phyloP scores from a whole-genome alignment of 2,329 filamentous ascomycete genomes.

The Ophiostoma novo-ulmi region DNA sequence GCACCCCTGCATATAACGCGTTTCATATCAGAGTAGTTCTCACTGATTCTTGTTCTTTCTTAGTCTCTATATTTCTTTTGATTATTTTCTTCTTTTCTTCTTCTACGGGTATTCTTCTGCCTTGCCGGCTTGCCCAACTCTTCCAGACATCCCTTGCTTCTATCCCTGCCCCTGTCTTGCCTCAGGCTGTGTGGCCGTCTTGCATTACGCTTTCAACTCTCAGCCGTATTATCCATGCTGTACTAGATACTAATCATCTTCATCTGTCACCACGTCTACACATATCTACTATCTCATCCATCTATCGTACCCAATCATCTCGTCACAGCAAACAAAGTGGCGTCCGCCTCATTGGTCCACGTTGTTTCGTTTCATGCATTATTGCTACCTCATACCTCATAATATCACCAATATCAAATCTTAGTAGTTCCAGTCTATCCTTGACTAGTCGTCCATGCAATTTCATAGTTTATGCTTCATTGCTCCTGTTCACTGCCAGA shows the following conservation, averaged over 20 bases:
- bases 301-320: neutral
- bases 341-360: constrained; percentile 3
- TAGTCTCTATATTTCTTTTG: neutral
- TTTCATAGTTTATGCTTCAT: neutral
- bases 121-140: neutral
- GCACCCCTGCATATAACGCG: constrained; percentile 4
- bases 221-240: neutral
- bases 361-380: constrained; percentile 14
- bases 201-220: neutral
- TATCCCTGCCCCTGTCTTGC: neutral
- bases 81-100: neutral
- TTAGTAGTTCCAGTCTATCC: neutral
- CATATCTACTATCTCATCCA: neutral
- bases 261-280: no score
- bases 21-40: neutral
- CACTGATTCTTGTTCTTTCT: neutral
- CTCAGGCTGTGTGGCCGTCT: neutral
- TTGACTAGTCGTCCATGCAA: neutral
- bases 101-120: neutral
- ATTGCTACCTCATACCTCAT: neutral
- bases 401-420: neutral
- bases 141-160: neutral
- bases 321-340: neutral
- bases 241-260: no score
- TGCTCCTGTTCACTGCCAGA: neutral